Evolutionary conservation across 768 basidiomycete species (phyloP).

Genomic region (Phylloporus sp.): DNA sequence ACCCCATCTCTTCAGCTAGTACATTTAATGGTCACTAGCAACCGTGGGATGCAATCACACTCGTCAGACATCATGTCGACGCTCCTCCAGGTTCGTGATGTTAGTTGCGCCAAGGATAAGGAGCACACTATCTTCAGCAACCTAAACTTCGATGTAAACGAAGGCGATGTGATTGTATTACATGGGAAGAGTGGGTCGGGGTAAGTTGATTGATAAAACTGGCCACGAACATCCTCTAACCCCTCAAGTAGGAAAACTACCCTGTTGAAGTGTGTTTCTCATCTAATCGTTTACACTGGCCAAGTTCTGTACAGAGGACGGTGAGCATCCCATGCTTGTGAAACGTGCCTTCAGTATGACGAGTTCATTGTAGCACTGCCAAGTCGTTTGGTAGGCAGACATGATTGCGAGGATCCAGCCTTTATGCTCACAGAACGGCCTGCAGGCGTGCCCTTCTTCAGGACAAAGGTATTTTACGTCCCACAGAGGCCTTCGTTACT

Average conservation of each 20-base stretch:
- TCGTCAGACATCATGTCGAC: slow-evolving; percentile 8
- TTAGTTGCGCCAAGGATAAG: slow-evolving; percentile 47
- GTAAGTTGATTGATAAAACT: slow-evolving; percentile 27
- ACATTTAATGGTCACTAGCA: neutral
- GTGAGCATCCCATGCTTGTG: slow-evolving; percentile 36
- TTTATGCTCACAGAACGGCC: neutral
- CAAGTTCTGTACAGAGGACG: slow-evolving; percentile 62
- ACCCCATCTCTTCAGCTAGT: slow-evolving; percentile 12
- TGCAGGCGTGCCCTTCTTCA: slow-evolving; percentile 70
- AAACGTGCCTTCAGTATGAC: neutral
- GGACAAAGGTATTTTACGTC: slow-evolving; percentile 79
- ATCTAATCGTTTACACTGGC: slow-evolving; percentile 70
- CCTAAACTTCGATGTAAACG: slow-evolving; percentile 57
- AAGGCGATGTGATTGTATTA: slow-evolving; percentile 75
- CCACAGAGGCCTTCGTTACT: slow-evolving; percentile 88
- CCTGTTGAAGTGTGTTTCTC: slow-evolving; percentile 78
- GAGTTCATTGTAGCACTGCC: slow-evolving; percentile 39
- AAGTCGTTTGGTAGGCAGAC: slow-evolving; percentile 41
- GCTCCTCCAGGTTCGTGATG: slow-evolving; percentile 51
- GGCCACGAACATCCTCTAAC: slow-evolving; percentile 1
- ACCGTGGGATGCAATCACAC: slow-evolving; percentile 16
- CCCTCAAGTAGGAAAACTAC: slow-evolving; percentile 53
- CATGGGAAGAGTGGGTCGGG: slow-evolving; percentile 80
- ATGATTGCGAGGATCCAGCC: neutral
- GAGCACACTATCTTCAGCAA: slow-evolving; percentile 55